Percentiles rank a stretch among this genome's conserved stretches.
Conservation (phyloP, 2,329 filamentous ascomycete genomes). For the Sporothrix variecibatus region DNA sequence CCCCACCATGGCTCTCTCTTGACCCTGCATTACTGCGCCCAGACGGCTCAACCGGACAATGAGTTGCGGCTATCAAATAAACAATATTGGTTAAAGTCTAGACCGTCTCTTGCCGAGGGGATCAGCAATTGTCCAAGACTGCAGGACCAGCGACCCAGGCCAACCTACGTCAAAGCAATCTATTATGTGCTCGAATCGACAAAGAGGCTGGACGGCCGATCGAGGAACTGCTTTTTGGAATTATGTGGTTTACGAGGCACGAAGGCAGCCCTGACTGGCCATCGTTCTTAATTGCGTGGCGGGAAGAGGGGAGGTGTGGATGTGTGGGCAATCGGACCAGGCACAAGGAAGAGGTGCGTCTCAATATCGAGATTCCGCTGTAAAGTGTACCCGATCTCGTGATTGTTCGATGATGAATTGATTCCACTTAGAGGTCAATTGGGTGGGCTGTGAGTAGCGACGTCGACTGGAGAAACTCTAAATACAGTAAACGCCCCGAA, state of each 20-base stretch:
- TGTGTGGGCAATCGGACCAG: background rate
- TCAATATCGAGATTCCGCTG: background rate
- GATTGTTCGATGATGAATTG: background rate
- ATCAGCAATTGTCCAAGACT: background rate
- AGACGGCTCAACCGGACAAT: slow-evolving; percentile 9
- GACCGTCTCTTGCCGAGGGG: slow-evolving; percentile 8
- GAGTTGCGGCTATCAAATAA: background rate
- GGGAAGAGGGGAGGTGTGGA: too few species aligned
- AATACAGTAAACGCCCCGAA: background rate
- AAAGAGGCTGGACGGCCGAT: background rate
- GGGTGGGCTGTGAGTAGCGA: background rate
- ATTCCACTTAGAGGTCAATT: background rate
- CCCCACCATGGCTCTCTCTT: background rate
- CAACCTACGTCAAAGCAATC: slow-evolving; percentile 18
- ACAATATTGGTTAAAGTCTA: background rate
- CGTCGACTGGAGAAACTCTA: background rate
- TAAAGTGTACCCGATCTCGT: background rate
- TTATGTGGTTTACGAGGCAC: background rate
- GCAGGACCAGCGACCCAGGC: background rate
- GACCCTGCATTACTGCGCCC: background rate
- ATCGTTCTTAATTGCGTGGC: background rate
- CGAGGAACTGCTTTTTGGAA: background rate
- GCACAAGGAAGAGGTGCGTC: background rate
- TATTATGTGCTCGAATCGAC: background rate
- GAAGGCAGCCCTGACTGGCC: background rate